A percentile compares a stretch with the other conserved stretches of the same genome.
Conservation (phyloP, 2,329 filamentous ascomycete genomes). For the Phialophora expanda region DNA sequence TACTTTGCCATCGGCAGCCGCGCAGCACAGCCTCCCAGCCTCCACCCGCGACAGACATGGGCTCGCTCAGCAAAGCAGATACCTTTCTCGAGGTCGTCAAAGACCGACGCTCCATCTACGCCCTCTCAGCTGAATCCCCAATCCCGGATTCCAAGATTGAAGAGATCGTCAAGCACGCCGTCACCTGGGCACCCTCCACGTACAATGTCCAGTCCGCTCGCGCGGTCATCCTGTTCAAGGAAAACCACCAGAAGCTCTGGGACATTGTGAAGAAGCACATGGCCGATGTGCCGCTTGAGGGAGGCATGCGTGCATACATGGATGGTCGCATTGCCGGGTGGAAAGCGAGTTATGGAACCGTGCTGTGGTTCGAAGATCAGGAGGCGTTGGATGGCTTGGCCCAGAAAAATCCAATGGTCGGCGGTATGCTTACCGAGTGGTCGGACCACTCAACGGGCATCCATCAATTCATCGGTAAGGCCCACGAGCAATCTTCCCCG, state of each 20-base stretch:
- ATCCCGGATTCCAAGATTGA: slow-evolving; percentile 35
- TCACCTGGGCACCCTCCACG: slow-evolving; percentile 62
- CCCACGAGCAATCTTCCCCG: not conserved
- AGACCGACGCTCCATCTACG: slow-evolving; percentile 34
- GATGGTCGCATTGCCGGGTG: slow-evolving; percentile 26
- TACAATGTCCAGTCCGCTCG: slow-evolving; percentile 91
- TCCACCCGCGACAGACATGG: not conserved
- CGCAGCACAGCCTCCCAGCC: not conserved
- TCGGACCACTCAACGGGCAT: slow-evolving; percentile 78
- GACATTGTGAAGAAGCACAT: slow-evolving; percentile 60
- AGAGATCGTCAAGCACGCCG: slow-evolving; percentile 36
- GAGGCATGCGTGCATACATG: slow-evolving; percentile 23
- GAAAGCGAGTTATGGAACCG: slow-evolving; percentile 71
- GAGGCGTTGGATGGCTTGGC: slow-evolving; percentile 65
- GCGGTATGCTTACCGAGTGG: slow-evolving; percentile 77
- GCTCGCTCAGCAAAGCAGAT: slow-evolving; percentile 14
- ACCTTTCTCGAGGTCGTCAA: slow-evolving; percentile 31
- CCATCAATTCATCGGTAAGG: slow-evolving; percentile 59
- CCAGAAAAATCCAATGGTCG: slow-evolving; percentile 66
- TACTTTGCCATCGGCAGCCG: not conserved
- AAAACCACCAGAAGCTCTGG: slow-evolving; percentile 88
- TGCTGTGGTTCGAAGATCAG: slow-evolving; percentile 86
- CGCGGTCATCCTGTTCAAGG: slow-evolving; percentile 76
- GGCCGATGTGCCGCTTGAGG: slow-evolving; percentile 21
- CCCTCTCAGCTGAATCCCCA: slow-evolving; percentile 26